Evolutionary conservation across 1,284 basidiomycete genomes (phyloP).

Genomic region (Malassezia globosa): DNA sequence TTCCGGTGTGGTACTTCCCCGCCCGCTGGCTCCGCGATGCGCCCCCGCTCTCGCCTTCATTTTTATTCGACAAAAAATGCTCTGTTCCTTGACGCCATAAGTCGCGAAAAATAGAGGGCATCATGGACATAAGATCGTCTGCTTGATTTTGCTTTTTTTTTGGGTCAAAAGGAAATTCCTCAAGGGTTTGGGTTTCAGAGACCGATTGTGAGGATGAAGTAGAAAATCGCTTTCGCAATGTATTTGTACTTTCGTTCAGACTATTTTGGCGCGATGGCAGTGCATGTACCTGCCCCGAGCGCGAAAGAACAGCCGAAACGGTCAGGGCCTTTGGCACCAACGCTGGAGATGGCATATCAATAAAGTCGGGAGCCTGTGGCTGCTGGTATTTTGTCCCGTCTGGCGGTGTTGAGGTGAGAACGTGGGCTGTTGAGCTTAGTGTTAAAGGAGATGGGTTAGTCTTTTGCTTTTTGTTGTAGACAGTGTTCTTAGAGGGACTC

Average conservation of each 20-base stretch:
- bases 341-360: neutral
- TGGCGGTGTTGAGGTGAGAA: no score
- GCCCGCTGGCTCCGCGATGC: neutral
- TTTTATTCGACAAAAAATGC: neutral
- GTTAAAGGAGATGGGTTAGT: no score
- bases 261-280: neutral
- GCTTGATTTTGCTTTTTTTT: neutral
- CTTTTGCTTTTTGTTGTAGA: no score
- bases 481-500: no score
- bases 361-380: no score
- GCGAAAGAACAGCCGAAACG: conserved; percentile 9
- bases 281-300: conserved; percentile 7
- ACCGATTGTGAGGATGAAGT: neutral
- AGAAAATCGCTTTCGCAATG: neutral
- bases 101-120: neutral
- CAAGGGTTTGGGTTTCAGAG: neutral
- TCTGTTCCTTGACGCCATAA: neutral
- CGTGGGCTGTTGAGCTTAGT: no score
- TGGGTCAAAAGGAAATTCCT: neutral
- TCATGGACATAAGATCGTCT: neutral
- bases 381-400: no score
- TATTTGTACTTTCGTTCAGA: neutral
- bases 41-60: no score
- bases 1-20: conserved; percentile 24
- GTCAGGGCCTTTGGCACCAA: neutral